phyloP scores from a whole-genome alignment of 257 asterid species.

The Mentha longifolia region DNA sequence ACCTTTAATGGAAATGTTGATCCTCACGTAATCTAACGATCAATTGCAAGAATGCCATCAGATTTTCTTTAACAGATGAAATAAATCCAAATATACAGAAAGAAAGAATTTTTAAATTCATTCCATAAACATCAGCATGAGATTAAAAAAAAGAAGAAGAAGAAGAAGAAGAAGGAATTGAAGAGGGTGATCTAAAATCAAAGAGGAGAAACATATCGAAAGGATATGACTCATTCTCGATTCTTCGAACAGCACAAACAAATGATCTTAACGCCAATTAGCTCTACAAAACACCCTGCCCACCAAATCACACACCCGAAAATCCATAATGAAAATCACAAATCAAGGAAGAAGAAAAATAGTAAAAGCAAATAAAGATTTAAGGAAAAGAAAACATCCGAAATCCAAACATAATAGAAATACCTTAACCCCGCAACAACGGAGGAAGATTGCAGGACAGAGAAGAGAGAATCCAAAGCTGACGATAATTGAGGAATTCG shows the following conservation, averaged over 20 bases:
- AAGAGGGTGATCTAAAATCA: constrained; percentile 37
- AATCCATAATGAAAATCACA: not conserved
- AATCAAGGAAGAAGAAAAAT: not conserved
- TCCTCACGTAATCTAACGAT: not conserved
- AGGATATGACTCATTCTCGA: constrained; percentile 84
- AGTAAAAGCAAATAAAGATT: not conserved
- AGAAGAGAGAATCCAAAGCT: not conserved
- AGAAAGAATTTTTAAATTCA: not conserved
- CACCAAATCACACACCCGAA: constrained; percentile 28
- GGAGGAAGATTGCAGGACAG: not conserved
- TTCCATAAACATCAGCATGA: not conserved
- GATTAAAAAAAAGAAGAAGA: not conserved
- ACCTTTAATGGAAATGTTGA: too few relatives aligned
- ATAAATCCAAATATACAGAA: not conserved
- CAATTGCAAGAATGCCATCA: not conserved
- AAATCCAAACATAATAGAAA: not conserved
- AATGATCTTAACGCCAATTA: constrained; percentile 34
- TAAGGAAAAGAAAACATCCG: not conserved
- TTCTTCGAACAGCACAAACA: constrained; percentile 52
- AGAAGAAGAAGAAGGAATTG: too few relatives aligned
- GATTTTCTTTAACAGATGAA: not conserved
- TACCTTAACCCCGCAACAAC: constrained; percentile 22
- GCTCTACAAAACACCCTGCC: constrained; percentile 47
- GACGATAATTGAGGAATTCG: constrained; percentile 14
- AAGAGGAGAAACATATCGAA: constrained; percentile 60